A percentile compares a stretch with the other conserved stretches of the same genome.
These are phyloP conservation scores for Ustilago bromivora DNA, from an alignment of 1,284 basidiomycete genomes.

Conservation along the genomic window DNA sequence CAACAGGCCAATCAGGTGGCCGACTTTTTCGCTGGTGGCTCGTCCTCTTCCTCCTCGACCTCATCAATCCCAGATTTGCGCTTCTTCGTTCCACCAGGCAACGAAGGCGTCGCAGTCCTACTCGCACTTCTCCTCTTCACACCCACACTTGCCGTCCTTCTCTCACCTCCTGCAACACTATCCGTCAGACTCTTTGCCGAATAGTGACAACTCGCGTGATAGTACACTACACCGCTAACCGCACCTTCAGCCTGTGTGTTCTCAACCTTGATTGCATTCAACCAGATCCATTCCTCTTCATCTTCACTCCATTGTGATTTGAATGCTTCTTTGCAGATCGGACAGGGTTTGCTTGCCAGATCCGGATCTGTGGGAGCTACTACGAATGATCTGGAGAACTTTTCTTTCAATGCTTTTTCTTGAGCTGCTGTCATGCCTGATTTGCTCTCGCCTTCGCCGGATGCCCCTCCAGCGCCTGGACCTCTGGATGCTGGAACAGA, in stretches of 20 bases:
- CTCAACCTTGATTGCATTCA: constrained; percentile 86
- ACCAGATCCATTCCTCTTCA: constrained; percentile 99
- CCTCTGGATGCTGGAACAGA: constrained; percentile 36
- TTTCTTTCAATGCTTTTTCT: constrained; percentile 76
- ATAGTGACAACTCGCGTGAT: constrained; percentile 67
- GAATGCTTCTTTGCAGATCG: constrained; percentile 94
- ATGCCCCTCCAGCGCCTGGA: constrained; percentile 54
- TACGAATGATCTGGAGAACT: constrained; percentile 74
- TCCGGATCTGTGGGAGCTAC: constrained; percentile 81
- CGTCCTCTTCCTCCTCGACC: constrained; percentile 7
- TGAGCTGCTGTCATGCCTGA: constrained; percentile 73
- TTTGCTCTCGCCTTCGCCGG: constrained; percentile 45
- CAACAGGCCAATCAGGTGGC: constrained; percentile 7
- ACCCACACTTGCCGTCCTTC: constrained; percentile 35
- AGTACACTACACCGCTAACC: constrained; percentile 38
- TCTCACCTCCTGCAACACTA: constrained; percentile 30
- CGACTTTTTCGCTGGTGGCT: constrained; percentile 25
- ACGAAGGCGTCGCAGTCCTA: constrained; percentile 22
- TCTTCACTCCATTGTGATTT: constrained; percentile 94
- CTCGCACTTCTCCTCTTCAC: constrained; percentile 37
- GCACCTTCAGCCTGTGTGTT: constrained; percentile 3
- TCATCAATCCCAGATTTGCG: constrained; percentile 28
- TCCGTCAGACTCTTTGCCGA: constrained; percentile 66
- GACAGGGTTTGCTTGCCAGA: constrained; percentile 87
- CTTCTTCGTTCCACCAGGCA: constrained; percentile 11